Evolutionary conservation across 2,329 filamentous ascomycete species (phyloP).

Genomic region (Hypoxylon sp.): DNA sequence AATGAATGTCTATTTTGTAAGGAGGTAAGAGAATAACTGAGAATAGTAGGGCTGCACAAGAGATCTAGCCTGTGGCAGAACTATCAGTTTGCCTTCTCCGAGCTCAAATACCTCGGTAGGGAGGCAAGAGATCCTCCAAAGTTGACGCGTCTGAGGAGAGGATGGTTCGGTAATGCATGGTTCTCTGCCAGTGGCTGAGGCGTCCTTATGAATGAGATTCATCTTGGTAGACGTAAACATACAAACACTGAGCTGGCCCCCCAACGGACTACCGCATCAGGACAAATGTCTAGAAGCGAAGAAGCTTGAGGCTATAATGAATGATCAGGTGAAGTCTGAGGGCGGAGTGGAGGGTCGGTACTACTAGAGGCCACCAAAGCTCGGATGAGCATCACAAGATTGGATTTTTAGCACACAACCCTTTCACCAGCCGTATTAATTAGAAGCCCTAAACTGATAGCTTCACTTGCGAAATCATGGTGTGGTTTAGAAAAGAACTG

Average conservation of each 20-base stretch:
- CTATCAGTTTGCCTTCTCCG: constrained; percentile 27
- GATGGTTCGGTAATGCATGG: constrained; percentile 34
- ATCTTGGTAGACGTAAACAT: not conserved
- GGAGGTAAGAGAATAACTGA: not conserved
- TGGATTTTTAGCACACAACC: constrained; percentile 14
- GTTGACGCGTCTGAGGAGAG: constrained; percentile 35
- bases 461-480: constrained; percentile 20
- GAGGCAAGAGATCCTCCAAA: constrained; percentile 1
- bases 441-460: not conserved
- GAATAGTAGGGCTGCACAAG: constrained; percentile 1
- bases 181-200: constrained; percentile 19
- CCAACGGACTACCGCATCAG: constrained; percentile 17
- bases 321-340: not conserved
- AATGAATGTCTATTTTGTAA: constrained; percentile 2
- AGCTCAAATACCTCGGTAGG: constrained; percentile 26
- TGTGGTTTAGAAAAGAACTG: not conserved
- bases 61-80: constrained; percentile 16
- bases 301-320: constrained; percentile 1
- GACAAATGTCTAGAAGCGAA: not conserved
- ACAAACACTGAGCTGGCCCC: not conserved
- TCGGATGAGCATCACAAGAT: constrained; percentile 22
- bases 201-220: not conserved
- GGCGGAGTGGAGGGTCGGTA: not conserved
- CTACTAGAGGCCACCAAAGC: constrained; percentile 11
- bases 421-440: not conserved